Conservation (phyloP, 23 red algal genomes). For the Agarophyton chilense region DNA sequence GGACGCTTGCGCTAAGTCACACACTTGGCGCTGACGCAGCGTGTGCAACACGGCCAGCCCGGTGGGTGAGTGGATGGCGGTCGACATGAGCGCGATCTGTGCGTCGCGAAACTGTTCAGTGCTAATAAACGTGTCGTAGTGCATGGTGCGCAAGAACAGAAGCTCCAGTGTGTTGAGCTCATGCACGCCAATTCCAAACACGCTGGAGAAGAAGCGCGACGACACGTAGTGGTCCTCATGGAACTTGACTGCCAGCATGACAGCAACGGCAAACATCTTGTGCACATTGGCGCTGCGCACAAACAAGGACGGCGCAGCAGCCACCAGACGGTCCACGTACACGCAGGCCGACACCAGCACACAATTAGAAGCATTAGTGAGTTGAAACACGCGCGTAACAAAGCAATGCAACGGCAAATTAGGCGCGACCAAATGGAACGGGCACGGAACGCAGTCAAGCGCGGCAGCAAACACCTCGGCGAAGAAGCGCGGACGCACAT, state of each 20-base stretch:
- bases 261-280: constrained; percentile 15
- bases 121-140: not conserved
- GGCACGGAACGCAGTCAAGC: not conserved
- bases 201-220: not conserved
- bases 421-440: not conserved
- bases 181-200: not conserved
- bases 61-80: not conserved
- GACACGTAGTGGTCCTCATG: constrained; percentile 1
- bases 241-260: constrained; percentile 35
- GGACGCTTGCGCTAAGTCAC: not conserved
- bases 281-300: constrained; percentile 17
- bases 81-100: constrained; percentile 22
- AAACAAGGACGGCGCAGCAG: not conserved
- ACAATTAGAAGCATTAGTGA: constrained; percentile 4
- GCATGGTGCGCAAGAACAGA: not conserved
- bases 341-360: constrained; percentile 6
- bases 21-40: not conserved
- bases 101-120: constrained; percentile 15
- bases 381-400: not conserved
- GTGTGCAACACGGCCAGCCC: not conserved
- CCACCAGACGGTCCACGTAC: not conserved
- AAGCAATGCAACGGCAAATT: not conserved
- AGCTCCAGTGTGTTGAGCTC: constrained; percentile 17
- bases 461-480: not conserved
- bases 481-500: not conserved